Evolutionary conservation across 148 eudicot species (phyloP).

Genomic region (Chenopodium album): DNA sequence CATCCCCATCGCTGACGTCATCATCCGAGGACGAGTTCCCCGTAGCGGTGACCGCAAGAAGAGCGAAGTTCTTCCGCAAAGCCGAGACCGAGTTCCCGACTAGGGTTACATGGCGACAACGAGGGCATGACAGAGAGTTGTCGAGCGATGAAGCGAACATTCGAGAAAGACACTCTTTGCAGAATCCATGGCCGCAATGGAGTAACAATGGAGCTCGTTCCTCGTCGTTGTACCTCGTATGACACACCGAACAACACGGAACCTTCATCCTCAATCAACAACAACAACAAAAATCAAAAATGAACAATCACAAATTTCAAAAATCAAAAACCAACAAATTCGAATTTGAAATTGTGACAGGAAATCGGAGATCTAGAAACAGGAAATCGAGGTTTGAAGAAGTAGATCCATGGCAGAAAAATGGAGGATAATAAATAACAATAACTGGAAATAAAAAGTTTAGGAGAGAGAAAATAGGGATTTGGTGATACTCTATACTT

Average conservation of each 20-base stretch:
- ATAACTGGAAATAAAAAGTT: not conserved
- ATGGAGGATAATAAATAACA: too few species aligned
- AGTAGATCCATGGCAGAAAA: conserved; percentile 28
- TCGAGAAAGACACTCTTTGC: conserved; percentile 73
- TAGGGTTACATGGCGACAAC: conserved; percentile 82
- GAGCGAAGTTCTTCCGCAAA: conserved; percentile 69
- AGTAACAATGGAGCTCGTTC: conserved; percentile 75
- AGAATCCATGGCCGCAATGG: conserved; percentile 95
- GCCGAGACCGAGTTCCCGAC: conserved; percentile 89
- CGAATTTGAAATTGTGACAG: too few species aligned
- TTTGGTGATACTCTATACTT: conserved; percentile 25
- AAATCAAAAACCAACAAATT: too few species aligned
- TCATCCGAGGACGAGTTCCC: conserved; percentile 27
- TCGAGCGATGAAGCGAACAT: conserved; percentile 66
- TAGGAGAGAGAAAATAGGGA: conserved; percentile 25
- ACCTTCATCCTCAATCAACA: conserved; percentile 46
- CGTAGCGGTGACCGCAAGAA: conserved; percentile 43
- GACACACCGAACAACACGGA: conserved; percentile 83
- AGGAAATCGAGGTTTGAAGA: not conserved
- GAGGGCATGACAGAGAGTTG: conserved; percentile 73
- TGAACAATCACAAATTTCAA: not conserved
- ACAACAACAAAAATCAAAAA: not conserved
- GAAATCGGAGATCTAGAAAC: conserved; percentile 22
- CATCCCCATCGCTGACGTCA: conserved; percentile 34
- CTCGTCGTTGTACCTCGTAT: conserved; percentile 73